These are phyloP conservation scores for Colletotrichum godetiae DNA, from an alignment of 2,329 filamentous ascomycete species.

Conservation along the genomic window DNA sequence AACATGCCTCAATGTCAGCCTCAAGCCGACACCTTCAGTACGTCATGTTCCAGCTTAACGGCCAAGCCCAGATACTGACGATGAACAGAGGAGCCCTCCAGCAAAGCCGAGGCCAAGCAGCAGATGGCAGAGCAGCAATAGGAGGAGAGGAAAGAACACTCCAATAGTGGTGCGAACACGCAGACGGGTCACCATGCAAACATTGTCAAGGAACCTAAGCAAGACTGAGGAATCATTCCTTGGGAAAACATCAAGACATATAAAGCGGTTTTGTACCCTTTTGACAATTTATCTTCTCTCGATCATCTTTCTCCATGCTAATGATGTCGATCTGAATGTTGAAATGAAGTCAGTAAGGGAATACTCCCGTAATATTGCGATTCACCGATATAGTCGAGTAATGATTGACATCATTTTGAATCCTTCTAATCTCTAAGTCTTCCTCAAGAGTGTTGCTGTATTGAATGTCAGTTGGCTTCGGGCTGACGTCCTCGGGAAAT, in stretches of 20 bases:
- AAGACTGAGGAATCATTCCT: background rate
- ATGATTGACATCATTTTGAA: too few relatives aligned
- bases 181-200: background rate
- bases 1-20: conserved; percentile 13
- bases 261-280: too few relatives aligned
- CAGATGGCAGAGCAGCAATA: conserved; percentile 9
- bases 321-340: too few relatives aligned
- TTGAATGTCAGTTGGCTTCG: too few relatives aligned
- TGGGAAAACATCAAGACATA: background rate
- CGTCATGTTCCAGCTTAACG: background rate
- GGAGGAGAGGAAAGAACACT: conserved; percentile 17
- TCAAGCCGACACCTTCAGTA: conserved; percentile 20
- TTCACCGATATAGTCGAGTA: too few relatives aligned
- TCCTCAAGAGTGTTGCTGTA: too few relatives aligned
- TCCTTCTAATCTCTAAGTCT: too few relatives aligned
- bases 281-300: too few relatives aligned
- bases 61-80: background rate
- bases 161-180: conserved; percentile 22
- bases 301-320: too few relatives aligned
- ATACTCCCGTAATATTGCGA: too few relatives aligned
- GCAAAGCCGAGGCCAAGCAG: conserved; percentile 13
- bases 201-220: background rate
- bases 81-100: conserved; percentile 2
- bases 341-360: too few relatives aligned
- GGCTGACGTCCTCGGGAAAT: too few relatives aligned